A percentile compares a stretch with the other conserved stretches of the same genome.
These are phyloP conservation scores for Candida insectorum DNA, from an alignment of 805 yeast species.

Conservation along the genomic window DNA sequence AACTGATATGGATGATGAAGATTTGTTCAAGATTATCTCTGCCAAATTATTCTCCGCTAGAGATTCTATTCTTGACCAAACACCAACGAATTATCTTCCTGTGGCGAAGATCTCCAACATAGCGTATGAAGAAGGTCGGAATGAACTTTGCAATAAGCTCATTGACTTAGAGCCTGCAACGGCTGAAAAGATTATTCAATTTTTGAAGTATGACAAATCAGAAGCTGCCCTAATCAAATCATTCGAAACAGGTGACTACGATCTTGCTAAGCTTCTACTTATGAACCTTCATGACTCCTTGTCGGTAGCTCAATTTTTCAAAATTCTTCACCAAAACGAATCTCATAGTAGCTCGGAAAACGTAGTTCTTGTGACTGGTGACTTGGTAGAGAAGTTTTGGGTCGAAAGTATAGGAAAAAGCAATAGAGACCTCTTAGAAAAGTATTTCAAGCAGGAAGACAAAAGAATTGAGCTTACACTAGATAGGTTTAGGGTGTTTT, in stretches of 20 bases:
- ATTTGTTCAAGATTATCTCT: constrained; percentile 49
- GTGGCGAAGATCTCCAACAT: constrained; percentile 57
- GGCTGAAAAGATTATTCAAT: constrained; percentile 51
- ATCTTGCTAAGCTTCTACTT: constrained; percentile 57
- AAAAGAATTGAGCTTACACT: constrained; percentile 18
- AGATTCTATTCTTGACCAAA: neutral
- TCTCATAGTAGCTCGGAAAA: constrained; percentile 24
- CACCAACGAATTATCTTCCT: constrained; percentile 40
- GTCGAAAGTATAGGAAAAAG: constrained; percentile 23
- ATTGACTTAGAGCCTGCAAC: constrained; percentile 66
- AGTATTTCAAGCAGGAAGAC: constrained; percentile 30
- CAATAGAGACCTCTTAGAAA: constrained; percentile 20
- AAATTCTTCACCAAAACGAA: constrained; percentile 52
- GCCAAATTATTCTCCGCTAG: constrained; percentile 37
- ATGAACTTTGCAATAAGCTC: constrained; percentile 61
- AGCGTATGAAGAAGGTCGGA: constrained; percentile 81
- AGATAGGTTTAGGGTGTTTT: constrained; percentile 16
- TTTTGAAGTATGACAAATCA: constrained; percentile 69
- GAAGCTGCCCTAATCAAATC: constrained; percentile 68
- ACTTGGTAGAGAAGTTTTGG: constrained; percentile 38
- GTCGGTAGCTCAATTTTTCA: constrained; percentile 66
- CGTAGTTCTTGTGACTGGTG: constrained; percentile 32
- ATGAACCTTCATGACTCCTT: constrained; percentile 51
- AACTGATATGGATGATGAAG: constrained; percentile 53
- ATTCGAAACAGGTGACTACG: constrained; percentile 57